Evolutionary conservation across 441 rosid genomes (phyloP).

Genomic region (Manihot esculenta): DNA sequence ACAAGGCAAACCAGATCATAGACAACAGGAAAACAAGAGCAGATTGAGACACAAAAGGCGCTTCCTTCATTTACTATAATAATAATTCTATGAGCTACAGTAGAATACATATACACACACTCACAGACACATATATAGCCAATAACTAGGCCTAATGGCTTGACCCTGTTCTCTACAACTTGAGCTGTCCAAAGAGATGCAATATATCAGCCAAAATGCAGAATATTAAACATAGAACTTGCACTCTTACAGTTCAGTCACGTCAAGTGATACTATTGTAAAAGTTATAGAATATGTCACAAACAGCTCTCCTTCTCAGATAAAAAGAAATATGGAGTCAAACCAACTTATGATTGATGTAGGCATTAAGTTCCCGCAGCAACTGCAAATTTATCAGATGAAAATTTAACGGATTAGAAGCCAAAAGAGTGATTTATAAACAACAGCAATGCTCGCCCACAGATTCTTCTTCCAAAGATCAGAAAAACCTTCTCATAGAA

Average conservation of each 20-base stretch:
- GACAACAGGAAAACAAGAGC: background rate
- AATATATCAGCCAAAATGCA: slow-evolving; percentile 4
- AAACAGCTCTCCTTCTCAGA: background rate
- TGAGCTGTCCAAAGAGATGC: background rate
- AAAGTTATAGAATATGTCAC: background rate
- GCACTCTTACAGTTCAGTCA: background rate
- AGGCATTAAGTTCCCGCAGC: slow-evolving; percentile 20
- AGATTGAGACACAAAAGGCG: background rate
- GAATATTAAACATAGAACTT: background rate
- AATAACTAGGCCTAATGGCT: background rate
- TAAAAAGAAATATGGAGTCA: background rate
- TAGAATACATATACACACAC: background rate
- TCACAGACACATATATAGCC: background rate
- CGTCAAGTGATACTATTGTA: background rate
- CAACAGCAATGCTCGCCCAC: background rate
- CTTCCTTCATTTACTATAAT: background rate
- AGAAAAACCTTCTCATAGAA: background rate
- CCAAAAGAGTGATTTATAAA: background rate
- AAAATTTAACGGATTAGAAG: background rate
- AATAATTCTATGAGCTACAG: background rate
- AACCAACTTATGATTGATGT: background rate
- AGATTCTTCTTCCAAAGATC: background rate
- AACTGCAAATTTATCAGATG: slow-evolving; percentile 23
- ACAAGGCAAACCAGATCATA: background rate
- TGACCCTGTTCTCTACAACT: background rate